Base-by-base conservation (phyloP, 1,139 yeast genomes). In the Taiozyma sp. region DNA sequence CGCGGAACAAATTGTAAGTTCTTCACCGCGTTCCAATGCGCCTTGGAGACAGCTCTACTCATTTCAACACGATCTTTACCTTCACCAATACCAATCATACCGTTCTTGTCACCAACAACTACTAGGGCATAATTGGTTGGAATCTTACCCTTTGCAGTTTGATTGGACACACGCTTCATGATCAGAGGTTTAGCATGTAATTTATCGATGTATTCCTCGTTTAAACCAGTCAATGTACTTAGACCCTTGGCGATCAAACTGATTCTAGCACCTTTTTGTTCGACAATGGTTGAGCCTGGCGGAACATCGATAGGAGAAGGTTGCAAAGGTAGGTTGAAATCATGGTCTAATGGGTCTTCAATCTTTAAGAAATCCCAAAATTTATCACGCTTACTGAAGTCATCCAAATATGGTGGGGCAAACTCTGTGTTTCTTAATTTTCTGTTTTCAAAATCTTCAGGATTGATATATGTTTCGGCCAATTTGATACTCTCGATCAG, bases 21-120 rank as follows among this genome's bases (percentile, higher is more conserved):
- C 71, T 90, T 89, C 51, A 92, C 87, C 4, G 98, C 98, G 64
- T 87, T 86, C 96, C 97, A 89, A 68, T 86, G 92, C 9, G 98
- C 97, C 65, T 90, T 89, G 45, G 82, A 75, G 39, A 87, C 79
- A 2, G 99, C 97, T 50, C 80, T 79, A 52, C 87, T 74, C 71
- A 87, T 81, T 55, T 88, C 91, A 55, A 82, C 85, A 61, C 91
- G 77, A 53, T 93, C 92, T 65, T 89, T 89, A 54, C 99, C 99
- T 69, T 91, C 96, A 51, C 99, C 99, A 48, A 92, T 75, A 45
- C 99, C 99, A 55, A 92, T 76, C 84, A 91, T 88, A 57, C 99
- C 99, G 58, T 87, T 86, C 54, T 84, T 80, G 70, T 95, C 96
- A 46, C 99, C 99, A 9, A 87, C 97, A 43, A 92, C 89, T 10